Conservation (phyloP, 2,329 filamentous ascomycete genomes). For the Diaporthe ampelina region DNA sequence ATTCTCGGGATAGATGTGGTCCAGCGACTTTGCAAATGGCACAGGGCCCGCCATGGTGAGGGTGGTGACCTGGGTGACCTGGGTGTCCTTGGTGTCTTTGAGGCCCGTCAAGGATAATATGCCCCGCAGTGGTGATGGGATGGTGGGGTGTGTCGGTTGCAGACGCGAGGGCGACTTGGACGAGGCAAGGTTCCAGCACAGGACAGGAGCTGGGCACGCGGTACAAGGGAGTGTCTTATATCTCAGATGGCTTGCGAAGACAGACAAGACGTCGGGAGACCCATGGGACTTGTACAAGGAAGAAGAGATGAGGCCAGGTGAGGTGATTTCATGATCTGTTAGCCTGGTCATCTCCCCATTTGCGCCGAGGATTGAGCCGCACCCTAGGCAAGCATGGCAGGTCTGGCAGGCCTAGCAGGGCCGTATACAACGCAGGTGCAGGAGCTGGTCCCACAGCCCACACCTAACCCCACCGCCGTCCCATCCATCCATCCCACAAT, state of each 20-base stretch:
- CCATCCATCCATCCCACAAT: background rate
- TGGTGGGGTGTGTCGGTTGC: background rate
- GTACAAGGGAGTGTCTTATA: background rate
- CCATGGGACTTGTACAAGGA: no score
- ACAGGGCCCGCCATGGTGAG: constrained; percentile 70
- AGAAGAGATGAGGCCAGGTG: constrained; percentile 9
- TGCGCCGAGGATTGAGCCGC: constrained; percentile 37
- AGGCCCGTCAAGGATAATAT: background rate
- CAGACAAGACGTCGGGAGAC: background rate
- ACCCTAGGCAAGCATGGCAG: background rate
- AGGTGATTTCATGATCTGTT: constrained; percentile 33
- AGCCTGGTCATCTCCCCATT: constrained; percentile 34
- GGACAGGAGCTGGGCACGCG: background rate
- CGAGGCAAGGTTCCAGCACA: no score
- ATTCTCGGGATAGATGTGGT: constrained; percentile 86
- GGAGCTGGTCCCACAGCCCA: background rate
- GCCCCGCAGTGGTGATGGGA: constrained; percentile 2
- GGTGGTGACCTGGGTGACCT: background rate
- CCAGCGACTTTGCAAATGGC: constrained; percentile 80
- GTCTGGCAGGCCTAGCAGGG: no score
- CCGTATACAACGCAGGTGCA: background rate
- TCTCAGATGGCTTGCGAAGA: background rate
- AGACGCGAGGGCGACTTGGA: no score
- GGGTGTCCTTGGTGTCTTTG: no score
- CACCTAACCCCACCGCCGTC: background rate